Evolutionary conservation across 129 eudicot species (phyloP), one percentile per base, ranked within the genome.

Genomic region (Pittosporum tobira): DNA sequence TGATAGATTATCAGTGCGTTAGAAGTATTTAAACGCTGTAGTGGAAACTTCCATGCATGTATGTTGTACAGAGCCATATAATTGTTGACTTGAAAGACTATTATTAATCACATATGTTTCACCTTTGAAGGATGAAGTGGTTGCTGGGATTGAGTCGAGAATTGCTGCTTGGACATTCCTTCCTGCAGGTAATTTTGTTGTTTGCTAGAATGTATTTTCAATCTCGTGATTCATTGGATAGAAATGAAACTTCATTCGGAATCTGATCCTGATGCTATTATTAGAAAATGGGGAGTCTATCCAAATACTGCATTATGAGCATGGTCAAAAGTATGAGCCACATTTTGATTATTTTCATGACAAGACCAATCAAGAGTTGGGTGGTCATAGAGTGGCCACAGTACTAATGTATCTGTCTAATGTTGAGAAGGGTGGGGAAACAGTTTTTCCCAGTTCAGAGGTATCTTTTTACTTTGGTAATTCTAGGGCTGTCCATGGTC

Each of bases 151-250:
- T 48, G 96, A 88, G 79, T 77, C 75, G 20, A 84, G 81, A 66
- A 81, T 88, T 53, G 82, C 96, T 19, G 87, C 84, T 1, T 88
- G 96, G 96, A 88, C 96, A 15, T 88, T 88, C 58, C 90, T 88
- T 64, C 96, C 94, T 2, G 64, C 53, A 55, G 96, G 91, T 81
- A 76, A 51, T 50, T 51, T 62, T 62, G 53, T 65, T 30, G 23
- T 60, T 21, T 79, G 63, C 45, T 59, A 52, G 28, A 71, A 56
- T 63, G 59, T 73, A 74, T 61, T 69, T 54, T 46, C 19, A 42
- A 51, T 38, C 34, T 48, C 36, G 19, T 62, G 26, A 13, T n/a
- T 8, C 0, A 9, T 1, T 22, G 16, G 18, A 6, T 49, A 38
- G 3, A 29, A 18, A 30, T 15, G 29, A 37, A 19, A 36, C 54